Evolutionary conservation across 83 land plant species (phyloP), one percentile per base, ranked within the genome.

Genomic region (Diphasiastrum complanatum): DNA sequence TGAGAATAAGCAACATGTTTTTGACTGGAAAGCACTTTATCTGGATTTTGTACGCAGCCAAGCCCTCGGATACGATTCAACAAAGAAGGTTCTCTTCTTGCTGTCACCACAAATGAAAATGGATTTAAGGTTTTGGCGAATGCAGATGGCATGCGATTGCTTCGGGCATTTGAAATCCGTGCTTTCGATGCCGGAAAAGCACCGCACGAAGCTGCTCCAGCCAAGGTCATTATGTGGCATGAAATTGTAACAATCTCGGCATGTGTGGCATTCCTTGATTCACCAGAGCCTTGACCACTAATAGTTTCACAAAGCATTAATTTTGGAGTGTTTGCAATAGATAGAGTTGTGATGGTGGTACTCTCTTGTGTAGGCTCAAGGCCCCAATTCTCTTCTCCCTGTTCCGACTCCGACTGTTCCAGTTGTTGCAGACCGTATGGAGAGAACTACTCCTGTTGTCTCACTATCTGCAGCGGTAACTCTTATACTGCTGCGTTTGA

Each of bases 81-180:
- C 37, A 64, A 64, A 33, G 67, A 64, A 3, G 67, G 67, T 27
- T 64, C 62, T 30, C n/a, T 64, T 5, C 63, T 64, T 2, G 67
- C 67, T 33, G 67, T 64, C 4, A 64, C 67, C 3, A 64, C 67
- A 50, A 64, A 27, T 27, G 67, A 64, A n/a, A 64, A 64, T 51
- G 67, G 67, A 47, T 24, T 64, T 14, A 64, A 64, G 38, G 51
- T 64, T 26, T 40, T 64, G 33, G 67, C 67, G 1, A 64, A 64
- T 33, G 4, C 33, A 27, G 67, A 64, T 6, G 67, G 67, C 12
- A 14, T 64, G 18, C 28, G 67, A 32, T 63, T 64, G 5, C 67
- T 64, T 8, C 67, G 67, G 2, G 61, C 67, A 4, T 5, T 64
- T 64, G 67, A 64, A 37, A 59, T 6, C 11, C 61, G 61, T 10